Evolutionary conservation across 2,329 filamentous ascomycete genomes (phyloP), one percentile per base, ranked within the genome.

Genomic region (Pseudogymnoascus sp.): DNA sequence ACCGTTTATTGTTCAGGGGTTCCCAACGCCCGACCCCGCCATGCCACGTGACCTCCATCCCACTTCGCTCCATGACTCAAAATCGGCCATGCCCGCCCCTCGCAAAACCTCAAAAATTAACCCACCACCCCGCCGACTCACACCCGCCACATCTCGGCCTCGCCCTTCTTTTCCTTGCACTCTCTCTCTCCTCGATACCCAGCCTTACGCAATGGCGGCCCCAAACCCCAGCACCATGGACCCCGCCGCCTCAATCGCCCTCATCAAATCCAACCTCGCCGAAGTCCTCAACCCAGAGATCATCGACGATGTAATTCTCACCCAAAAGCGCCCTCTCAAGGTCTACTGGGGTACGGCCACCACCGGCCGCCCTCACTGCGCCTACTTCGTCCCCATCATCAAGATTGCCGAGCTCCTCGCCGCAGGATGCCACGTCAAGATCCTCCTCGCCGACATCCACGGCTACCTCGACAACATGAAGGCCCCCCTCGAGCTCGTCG

Each of bases 291-390:
- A 95, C 73, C 86, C 86, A 24, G 91, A 96, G 72, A 91, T 96
- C 66, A 89, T 95, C 72, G 85, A 92, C 74, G 81, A 85, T 72
- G 78, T 86, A 53, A 82, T 93, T 66, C 76, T 88, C 67, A 85
- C 85, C 65, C 82, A 90, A 74, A 86, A 90, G 62, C 82, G 87
- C 56, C 84, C 86, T 62, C 82, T 90, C 61, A 88, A 86, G 74
- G 85, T 96, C 75, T 96, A 96, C 85, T 96, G 90, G 91, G 84
- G 89, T 44, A 93, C 89, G 40, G 90, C 90, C 16, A 91, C 91
- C 14, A 96, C 91, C 0, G 91, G 91, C n/a, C 83, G 87, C 65
- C 92, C 92, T 62, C 93, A 97, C 76, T 90, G 86, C 74, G 93
- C 91, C 69, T 96, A 96, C 81, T 90, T 96, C 66, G 89, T 95